Conservation (phyloP, 2,329 filamentous ascomycete species). For the Ilyonectria mors-panacis region DNA sequence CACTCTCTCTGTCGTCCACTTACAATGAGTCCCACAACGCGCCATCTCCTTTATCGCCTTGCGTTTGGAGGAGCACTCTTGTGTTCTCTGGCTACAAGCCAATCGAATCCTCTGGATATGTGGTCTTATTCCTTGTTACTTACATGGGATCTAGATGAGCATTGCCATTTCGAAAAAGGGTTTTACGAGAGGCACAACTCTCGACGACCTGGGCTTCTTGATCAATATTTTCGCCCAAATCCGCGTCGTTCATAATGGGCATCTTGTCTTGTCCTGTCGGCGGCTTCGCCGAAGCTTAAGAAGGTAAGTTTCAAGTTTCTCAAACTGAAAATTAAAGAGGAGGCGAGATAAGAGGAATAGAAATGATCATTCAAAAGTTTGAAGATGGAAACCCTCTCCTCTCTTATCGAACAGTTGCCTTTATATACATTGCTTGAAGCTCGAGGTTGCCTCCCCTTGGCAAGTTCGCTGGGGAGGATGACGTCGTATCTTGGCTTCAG, state of each 20-base stretch:
- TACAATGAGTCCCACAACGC: too few species aligned
- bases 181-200: constrained; percentile 35
- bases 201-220: constrained; percentile 37
- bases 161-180: constrained; percentile 56
- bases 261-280: too few species aligned
- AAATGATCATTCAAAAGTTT: background rate
- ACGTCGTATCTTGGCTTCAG: background rate
- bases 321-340: background rate
- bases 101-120: too few species aligned
- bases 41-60: too few species aligned
- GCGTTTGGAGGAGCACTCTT: too few species aligned
- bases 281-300: background rate
- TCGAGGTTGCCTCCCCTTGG: too few species aligned
- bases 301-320: background rate
- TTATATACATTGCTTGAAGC: background rate
- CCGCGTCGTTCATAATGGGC: constrained; percentile 58
- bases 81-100: too few species aligned
- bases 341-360: constrained; percentile 2
- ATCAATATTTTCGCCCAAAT: constrained; percentile 52
- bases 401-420: background rate
- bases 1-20: too few species aligned
- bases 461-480: too few species aligned
- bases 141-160: constrained; percentile 62
- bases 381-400: background rate
- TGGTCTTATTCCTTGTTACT: constrained; percentile 19